Evolutionary conservation across 768 basidiomycete genomes (phyloP), one percentile per base, ranked within the genome.

Genomic region (Boletus pseudopeckii): DNA sequence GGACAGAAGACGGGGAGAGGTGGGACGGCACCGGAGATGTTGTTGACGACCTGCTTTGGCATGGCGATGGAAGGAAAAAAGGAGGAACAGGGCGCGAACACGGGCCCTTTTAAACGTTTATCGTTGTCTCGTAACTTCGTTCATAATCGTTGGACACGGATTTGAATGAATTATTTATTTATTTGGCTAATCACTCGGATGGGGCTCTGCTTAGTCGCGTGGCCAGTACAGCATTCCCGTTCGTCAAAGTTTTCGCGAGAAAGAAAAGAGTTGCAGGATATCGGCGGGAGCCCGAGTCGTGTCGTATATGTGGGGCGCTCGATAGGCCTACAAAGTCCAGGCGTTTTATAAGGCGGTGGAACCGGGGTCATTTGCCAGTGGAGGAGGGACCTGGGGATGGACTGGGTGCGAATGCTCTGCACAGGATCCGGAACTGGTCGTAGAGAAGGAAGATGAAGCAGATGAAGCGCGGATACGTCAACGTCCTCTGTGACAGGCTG

Each of bases 291-390:
- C 44, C 52, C 57, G 7, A 60, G 50, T 28, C 45, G 61, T 10
- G 45, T 56, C 30, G 36, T 50, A 81, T 22, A 22, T 24, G 24
- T 49, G 44, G 37, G 6, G 64, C 69, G 4, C 62, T 75, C 1
- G 72, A 82, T 38, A 72, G 72, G 13, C 73, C 78, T 1, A 71
- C n/a, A 70, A 68, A 42, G 74, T 93, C 24, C 4, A 24, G 3
- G 24, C 24, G 24, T 24, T n/a, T n/a, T n/a, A n/a, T 24, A 24
- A 24, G 24, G 24, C 24, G 24, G 24, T 24, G 24, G 24, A 5
- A 24, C 4, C 22, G 22, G 22, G 4, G 24, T 4, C 24, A 24
- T 4, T 3, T 24, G 24, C 24, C 24, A 22, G 22, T 22, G 22
- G 22, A 22, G 22, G 22, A 22, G 22, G n/a, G 22, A 22, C 22